Percentiles rank a stretch among this genome's conserved stretches.
Conservation (phyloP, 129 eudicot genomes). For the Kitagawia praeruptora region DNA sequence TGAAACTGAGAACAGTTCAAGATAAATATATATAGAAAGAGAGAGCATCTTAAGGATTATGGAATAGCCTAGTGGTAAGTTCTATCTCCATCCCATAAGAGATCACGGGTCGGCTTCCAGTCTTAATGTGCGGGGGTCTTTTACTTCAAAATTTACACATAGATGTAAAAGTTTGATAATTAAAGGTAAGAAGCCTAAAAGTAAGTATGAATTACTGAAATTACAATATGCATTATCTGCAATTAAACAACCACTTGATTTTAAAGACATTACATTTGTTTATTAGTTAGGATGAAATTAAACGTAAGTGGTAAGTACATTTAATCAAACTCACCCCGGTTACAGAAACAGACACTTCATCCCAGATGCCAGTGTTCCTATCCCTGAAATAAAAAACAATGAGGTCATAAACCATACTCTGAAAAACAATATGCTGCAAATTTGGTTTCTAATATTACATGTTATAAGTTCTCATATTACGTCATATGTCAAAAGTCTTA, state of each 20-base stretch:
- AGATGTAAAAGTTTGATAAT: not conserved
- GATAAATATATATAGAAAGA: not conserved
- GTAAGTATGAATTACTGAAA: not conserved
- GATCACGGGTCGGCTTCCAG: no score
- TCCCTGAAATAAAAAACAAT: slow-evolving; percentile 45
- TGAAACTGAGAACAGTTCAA: no score
- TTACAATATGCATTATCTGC: not conserved
- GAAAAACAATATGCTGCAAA: not conserved
- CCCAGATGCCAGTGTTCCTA: slow-evolving; percentile 99
- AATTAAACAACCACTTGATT: not conserved
- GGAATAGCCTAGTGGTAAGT: not conserved
- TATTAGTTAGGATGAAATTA: not conserved
- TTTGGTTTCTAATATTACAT: not conserved
- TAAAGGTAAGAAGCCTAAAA: not conserved
- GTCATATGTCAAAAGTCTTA: not conserved
- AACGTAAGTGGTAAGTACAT: not conserved
- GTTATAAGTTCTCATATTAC: not conserved
- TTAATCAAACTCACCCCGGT: slow-evolving; percentile 65
- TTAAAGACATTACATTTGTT: not conserved
- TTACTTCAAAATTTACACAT: not conserved
- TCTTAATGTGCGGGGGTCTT: not conserved
- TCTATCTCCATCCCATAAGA: not conserved
- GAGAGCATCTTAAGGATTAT: slow-evolving; percentile 16
- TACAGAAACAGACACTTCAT: slow-evolving; percentile 82
- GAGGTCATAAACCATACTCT: slow-evolving; percentile 4